phyloP scores from a whole-genome alignment of 2,329 filamentous ascomycete species.

The Domatiomyces catenatus region DNA sequence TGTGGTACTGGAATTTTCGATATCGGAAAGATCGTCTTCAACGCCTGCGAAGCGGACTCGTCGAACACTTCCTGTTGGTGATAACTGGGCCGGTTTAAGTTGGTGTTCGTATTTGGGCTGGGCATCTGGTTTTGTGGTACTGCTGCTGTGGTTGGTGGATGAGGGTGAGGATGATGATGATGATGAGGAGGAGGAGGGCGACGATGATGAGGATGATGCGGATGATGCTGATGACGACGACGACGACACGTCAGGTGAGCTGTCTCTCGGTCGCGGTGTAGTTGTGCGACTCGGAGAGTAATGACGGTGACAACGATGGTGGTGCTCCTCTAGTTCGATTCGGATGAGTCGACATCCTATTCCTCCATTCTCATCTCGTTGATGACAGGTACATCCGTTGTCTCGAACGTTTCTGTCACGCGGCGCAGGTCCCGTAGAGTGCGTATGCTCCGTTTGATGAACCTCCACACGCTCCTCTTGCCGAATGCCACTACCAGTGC shows the following conservation, averaged over 20 bases:
- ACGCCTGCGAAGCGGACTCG: background rate
- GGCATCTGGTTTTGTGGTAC: background rate
- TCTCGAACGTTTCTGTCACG: background rate
- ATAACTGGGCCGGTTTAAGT: background rate
- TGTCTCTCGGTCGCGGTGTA: background rate
- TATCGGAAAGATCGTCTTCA: background rate
- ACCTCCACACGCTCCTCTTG: background rate
- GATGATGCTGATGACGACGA: too few relatives aligned
- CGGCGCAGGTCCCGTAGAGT: background rate
- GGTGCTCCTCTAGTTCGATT: background rate
- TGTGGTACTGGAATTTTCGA: background rate
- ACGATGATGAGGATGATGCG: too few relatives aligned
- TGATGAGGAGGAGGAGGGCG: background rate
- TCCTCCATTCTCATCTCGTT: background rate
- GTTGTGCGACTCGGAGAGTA: background rate
- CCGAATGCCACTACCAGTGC: background rate
- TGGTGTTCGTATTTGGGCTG: background rate
- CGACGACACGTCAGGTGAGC: background rate
- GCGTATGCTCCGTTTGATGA: background rate
- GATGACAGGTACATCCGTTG: background rate
- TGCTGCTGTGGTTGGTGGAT: background rate
- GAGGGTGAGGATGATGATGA: background rate
- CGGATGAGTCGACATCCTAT: background rate
- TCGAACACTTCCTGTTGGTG: background rate
- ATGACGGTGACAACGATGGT: background rate